phyloP scores from a whole-genome alignment of 2,329 filamentous ascomycete genomes.

The Dactylonectria estremocensis region DNA sequence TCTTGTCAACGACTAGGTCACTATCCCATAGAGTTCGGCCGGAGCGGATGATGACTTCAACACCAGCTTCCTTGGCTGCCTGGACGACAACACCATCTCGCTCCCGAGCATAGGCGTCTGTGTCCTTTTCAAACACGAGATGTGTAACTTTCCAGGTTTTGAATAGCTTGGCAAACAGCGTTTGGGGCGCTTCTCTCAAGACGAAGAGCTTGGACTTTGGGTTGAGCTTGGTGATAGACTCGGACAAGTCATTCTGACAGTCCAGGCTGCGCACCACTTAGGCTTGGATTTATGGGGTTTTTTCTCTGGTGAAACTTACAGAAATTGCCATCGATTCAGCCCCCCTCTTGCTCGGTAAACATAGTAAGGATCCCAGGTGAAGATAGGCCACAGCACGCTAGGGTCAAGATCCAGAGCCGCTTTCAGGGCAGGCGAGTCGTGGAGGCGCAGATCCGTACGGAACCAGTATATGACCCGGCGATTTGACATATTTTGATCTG shows the following conservation, averaged over 20 bases:
- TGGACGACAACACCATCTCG: conserved; percentile 73
- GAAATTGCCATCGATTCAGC: conserved; percentile 81
- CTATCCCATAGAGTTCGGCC: conserved; percentile 83
- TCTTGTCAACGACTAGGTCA: conserved; percentile 76
- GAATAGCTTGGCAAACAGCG: conserved; percentile 80
- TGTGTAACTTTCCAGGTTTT: conserved; percentile 82
- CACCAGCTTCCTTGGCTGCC: conserved; percentile 75
- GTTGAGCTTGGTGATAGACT: conserved; percentile 78
- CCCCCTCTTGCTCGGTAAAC: conserved; percentile 81
- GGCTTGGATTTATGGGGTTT: neutral
- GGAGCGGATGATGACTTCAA: conserved; percentile 74
- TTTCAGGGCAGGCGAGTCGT: conserved; percentile 82
- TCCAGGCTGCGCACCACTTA: conserved; percentile 68
- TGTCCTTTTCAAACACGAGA: conserved; percentile 85
- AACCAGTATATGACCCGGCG: conserved; percentile 81
- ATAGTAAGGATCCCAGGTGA: conserved; percentile 87
- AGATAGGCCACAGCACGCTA: conserved; percentile 79
- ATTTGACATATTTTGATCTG: conserved; percentile 47
- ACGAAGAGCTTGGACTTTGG: conserved; percentile 79
- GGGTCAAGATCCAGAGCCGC: conserved; percentile 80
- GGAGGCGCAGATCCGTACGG: conserved; percentile 82
- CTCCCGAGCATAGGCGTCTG: conserved; percentile 78
- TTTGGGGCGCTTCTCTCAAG: conserved; percentile 80
- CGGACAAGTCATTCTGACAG: conserved; percentile 80
- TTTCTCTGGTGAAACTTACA: conserved; percentile 58